These are phyloP conservation scores for Ceratopteris richardii DNA, from an alignment of 75 land plant genomes.

Conservation along the genomic window DNA sequence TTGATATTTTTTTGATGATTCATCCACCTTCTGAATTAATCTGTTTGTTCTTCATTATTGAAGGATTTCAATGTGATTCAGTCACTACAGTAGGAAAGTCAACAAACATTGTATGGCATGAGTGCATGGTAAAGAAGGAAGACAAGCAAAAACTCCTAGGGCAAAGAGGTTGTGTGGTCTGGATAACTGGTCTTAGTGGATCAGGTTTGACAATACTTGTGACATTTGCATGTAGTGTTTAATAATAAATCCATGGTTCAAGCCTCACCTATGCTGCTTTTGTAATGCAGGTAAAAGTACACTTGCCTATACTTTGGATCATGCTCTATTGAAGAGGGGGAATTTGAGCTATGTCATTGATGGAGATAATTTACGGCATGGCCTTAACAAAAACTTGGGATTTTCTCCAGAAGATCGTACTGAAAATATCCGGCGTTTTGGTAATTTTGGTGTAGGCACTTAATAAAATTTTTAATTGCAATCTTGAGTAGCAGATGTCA, in stretches of 20 bases:
- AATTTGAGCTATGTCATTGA: conserved; percentile 27
- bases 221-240: background rate
- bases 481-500: conserved; percentile 2
- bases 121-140: conserved; percentile 38
- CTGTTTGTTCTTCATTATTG: no score
- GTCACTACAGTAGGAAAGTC: conserved; percentile 35
- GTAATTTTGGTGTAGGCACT: conserved; percentile 5
- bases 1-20: no score
- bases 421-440: conserved; percentile 29
- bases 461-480: conserved; percentile 6
- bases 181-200: conserved; percentile 35
- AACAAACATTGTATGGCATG: conserved; percentile 84
- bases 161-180: conserved; percentile 29
- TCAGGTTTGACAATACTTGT: conserved; percentile 6
- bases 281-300: conserved; percentile 20
- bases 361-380: conserved; percentile 30
- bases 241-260: background rate
- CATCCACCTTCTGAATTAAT: no score
- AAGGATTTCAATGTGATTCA: background rate
- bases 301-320: conserved; percentile 23
- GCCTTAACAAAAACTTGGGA: conserved; percentile 23
- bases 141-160: conserved; percentile 18
- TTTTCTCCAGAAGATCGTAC: conserved; percentile 20
- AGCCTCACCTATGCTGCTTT: background rate
- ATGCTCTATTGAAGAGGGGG: conserved; percentile 10